Evolutionary conservation across 2,329 filamentous ascomycete genomes (phyloP).

Genomic region (Thelonectria olida): DNA sequence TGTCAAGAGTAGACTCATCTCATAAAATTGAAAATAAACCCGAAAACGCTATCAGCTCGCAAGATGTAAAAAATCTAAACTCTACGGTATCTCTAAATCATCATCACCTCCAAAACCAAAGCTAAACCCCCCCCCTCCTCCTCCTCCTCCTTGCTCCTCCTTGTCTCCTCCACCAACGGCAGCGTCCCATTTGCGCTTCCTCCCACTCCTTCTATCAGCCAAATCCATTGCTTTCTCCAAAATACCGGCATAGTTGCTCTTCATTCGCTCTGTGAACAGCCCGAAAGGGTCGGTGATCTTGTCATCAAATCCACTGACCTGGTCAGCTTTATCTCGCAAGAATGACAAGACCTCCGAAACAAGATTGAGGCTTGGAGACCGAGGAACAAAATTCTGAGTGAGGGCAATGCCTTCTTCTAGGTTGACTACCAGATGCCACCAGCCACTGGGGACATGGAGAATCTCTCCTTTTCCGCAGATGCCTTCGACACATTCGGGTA

Average conservation of each 20-base stretch:
- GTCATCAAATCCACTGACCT: conserved; percentile 85
- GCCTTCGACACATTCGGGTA: conserved; percentile 83
- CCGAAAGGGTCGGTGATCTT: conserved; percentile 77
- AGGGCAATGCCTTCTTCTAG: conserved; percentile 85
- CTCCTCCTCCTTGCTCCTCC: conserved; percentile 43
- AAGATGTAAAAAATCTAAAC: no score
- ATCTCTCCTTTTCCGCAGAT: conserved; percentile 87
- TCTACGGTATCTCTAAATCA: conserved; percentile 57
- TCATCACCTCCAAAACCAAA: conserved; percentile 64
- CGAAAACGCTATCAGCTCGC: not conserved
- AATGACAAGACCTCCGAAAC: conserved; percentile 82
- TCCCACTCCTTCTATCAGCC: conserved; percentile 70
- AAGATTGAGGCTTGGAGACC: conserved; percentile 62
- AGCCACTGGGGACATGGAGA: conserved; percentile 90
- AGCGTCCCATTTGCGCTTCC: conserved; percentile 88
- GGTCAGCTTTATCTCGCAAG: conserved; percentile 81
- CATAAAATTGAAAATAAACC: not conserved
- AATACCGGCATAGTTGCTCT: conserved; percentile 70
- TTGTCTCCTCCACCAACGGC: conserved; percentile 61
- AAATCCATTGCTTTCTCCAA: conserved; percentile 71
- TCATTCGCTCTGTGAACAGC: conserved; percentile 77
- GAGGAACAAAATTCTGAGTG: conserved; percentile 94
- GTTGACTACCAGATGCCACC: conserved; percentile 98
- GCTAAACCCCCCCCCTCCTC: conserved; percentile 54
- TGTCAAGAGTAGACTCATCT: not conserved